Percentiles rank a stretch among this genome's conserved stretches.
Conservation (phyloP, 306 rosid species). For the Malus orientalis region DNA sequence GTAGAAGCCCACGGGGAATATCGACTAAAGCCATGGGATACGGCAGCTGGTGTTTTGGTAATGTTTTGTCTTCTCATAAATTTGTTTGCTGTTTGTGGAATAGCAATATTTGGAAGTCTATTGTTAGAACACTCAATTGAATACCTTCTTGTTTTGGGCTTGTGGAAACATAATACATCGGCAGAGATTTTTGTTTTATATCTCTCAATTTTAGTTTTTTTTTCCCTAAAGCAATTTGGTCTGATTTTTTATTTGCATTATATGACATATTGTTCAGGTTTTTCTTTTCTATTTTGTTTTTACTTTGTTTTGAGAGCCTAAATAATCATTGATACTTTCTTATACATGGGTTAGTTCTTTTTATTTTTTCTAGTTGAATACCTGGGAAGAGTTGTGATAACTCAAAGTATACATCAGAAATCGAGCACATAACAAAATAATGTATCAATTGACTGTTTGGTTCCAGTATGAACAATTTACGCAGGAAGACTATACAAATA, state of each 20-base stretch:
- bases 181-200: neutral
- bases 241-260: neutral
- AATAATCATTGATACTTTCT: no score
- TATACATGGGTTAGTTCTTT: neutral
- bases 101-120: neutral
- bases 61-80: conserved; percentile 10
- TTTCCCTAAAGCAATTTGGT: neutral
- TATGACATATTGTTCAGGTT: neutral
- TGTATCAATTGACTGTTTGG: neutral
- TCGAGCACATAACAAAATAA: neutral
- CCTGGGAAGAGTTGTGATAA: neutral
- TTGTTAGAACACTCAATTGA: no score
- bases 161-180: neutral
- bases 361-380: neutral
- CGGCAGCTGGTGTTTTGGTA: conserved; percentile 98
- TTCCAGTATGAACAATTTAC: neutral
- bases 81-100: neutral
- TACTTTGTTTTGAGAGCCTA: neutral
- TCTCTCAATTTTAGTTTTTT: neutral
- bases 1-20: conserved; percentile 97
- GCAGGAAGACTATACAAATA: neutral
- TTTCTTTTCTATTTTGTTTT: neutral
- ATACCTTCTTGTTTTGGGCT: neutral
- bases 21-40: conserved; percentile 98
- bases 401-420: neutral